Percentiles rank a stretch among this genome's conserved stretches.
Evolutionary conservation across 2,329 filamentous ascomycete species (phyloP).

Genomic region (Sclerotinia minor): DNA sequence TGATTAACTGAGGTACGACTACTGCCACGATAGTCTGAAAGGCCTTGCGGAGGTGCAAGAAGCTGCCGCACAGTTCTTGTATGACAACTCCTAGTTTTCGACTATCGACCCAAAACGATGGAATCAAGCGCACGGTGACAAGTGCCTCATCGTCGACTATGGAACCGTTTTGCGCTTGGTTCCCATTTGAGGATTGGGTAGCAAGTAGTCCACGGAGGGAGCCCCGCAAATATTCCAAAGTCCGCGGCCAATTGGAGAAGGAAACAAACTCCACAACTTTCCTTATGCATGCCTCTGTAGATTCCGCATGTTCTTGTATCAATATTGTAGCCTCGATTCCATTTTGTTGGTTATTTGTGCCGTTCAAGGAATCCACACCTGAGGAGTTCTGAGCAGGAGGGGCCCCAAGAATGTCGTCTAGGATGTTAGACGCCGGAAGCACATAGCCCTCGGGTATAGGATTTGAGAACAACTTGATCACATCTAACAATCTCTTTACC

Average conservation of each 20-base stretch:
- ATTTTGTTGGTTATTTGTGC: constrained; percentile 37
- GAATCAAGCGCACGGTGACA: constrained; percentile 58
- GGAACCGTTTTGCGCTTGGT: constrained; percentile 31
- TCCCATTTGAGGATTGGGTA: constrained; percentile 35
- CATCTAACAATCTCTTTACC: constrained; percentile 56
- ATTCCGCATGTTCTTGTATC: constrained; percentile 41
- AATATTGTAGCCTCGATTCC: constrained; percentile 38
- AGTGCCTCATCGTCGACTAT: constrained; percentile 46
- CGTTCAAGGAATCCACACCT: constrained; percentile 29
- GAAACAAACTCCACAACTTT: constrained; percentile 63
- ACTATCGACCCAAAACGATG: constrained; percentile 64
- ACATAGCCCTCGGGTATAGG: constrained; percentile 59
- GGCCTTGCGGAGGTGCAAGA: constrained; percentile 63
- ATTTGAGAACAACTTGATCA: constrained; percentile 56
- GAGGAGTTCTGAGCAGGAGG: constrained; percentile 37
- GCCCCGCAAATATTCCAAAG: constrained; percentile 60
- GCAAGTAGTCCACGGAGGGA: constrained; percentile 39
- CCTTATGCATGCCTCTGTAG: constrained; percentile 57
- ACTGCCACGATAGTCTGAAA: constrained; percentile 65
- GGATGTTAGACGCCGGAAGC: constrained; percentile 56
- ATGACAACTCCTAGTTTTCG: constrained; percentile 61
- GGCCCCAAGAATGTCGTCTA: constrained; percentile 50
- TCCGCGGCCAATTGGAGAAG: constrained; percentile 61
- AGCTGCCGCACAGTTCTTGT: constrained; percentile 66
- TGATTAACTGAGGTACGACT: constrained; percentile 62